A percentile compares a stretch with the other conserved stretches of the same genome.
Evolutionary conservation across 2,329 filamentous ascomycete species (phyloP).

Genomic region (Tricladium varicosporioides): DNA sequence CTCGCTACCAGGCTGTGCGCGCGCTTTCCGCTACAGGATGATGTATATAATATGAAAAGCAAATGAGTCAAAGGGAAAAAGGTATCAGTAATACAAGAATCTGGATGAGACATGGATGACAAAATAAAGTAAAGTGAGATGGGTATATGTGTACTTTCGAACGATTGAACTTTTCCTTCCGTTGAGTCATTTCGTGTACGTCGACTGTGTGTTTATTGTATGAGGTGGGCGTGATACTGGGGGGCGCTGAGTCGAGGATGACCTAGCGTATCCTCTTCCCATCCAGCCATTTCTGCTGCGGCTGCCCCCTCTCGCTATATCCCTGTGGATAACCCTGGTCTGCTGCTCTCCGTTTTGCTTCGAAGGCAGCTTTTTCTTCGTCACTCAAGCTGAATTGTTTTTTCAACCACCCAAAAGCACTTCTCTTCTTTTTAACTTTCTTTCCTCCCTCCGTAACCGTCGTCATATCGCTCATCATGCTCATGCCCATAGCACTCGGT

Average conservation of each 20-base stretch:
- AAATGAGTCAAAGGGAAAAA: background rate
- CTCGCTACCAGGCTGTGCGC: background rate
- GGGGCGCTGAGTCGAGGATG: background rate
- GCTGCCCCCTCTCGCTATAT: background rate
- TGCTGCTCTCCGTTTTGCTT: slow-evolving; percentile 44
- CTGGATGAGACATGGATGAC: background rate
- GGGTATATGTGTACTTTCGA: background rate
- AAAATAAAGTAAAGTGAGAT: background rate
- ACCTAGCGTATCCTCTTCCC: slow-evolving; percentile 21
- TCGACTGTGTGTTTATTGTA: background rate
- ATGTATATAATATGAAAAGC: background rate
- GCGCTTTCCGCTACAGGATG: background rate
- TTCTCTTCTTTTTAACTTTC: slow-evolving; percentile 63
- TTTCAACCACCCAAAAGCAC: slow-evolving; percentile 66
- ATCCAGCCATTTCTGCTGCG: slow-evolving; percentile 24
- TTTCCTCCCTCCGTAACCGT: slow-evolving; percentile 37
- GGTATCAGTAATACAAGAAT: background rate
- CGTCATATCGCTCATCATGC: slow-evolving; percentile 54
- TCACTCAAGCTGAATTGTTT: slow-evolving; percentile 66
- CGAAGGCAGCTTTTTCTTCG: slow-evolving; percentile 59
- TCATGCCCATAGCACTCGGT: slow-evolving; percentile 38
- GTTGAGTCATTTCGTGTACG: too few species aligned
- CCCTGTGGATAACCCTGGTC: slow-evolving; percentile 19
- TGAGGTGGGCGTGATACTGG: background rate
- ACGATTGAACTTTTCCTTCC: too few species aligned